These are phyloP conservation scores for Lentinula aciculospora DNA, from an alignment of 768 basidiomycete genomes.

Conservation along the genomic window DNA sequence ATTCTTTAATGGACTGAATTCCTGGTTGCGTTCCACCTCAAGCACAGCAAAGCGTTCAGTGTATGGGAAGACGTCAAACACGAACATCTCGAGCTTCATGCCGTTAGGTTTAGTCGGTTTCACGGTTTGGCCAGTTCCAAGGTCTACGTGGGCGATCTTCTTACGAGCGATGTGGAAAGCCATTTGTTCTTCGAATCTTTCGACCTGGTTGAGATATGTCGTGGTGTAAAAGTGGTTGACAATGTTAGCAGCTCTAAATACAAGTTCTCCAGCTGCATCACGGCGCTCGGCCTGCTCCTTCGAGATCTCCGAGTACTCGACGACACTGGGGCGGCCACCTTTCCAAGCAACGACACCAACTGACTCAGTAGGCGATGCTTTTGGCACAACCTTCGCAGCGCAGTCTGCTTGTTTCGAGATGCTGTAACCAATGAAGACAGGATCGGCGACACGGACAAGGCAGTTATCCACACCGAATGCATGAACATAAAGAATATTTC, in stretches of 20 bases:
- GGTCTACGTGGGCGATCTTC: conserved; percentile 85
- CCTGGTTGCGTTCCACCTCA: conserved; percentile 82
- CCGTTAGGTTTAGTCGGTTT: conserved; percentile 93
- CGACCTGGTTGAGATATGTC: conserved; percentile 70
- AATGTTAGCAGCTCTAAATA: conserved; percentile 95
- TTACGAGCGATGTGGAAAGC: conserved; percentile 98
- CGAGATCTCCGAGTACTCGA: conserved; percentile 96
- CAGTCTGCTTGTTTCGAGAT: conserved; percentile 85
- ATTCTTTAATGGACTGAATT: conserved; percentile 97
- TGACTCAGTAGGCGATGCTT: conserved; percentile 77
- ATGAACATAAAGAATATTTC: conserved; percentile 84
- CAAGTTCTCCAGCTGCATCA: conserved; percentile 65
- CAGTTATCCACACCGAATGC: conserved; percentile 99
- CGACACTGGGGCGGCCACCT: conserved; percentile 82
- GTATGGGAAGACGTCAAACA: conserved; percentile 98
- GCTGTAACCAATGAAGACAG: conserved; percentile 93
- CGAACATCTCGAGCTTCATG: conserved; percentile 98
- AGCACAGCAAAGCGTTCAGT: conserved; percentile 79
- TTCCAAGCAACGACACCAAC: conserved; percentile 92
- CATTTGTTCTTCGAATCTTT: conserved; percentile 80
- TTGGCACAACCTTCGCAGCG: conserved; percentile 95
- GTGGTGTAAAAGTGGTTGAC: conserved; percentile 98
- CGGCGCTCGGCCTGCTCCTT: conserved; percentile 80
- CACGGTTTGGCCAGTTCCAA: conserved; percentile 58
- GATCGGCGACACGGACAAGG: conserved; percentile 94